These are phyloP conservation scores for Magnaporthiopsis rhizophila DNA, from an alignment of 2,329 filamentous ascomycete genomes.

Conservation along the genomic window DNA sequence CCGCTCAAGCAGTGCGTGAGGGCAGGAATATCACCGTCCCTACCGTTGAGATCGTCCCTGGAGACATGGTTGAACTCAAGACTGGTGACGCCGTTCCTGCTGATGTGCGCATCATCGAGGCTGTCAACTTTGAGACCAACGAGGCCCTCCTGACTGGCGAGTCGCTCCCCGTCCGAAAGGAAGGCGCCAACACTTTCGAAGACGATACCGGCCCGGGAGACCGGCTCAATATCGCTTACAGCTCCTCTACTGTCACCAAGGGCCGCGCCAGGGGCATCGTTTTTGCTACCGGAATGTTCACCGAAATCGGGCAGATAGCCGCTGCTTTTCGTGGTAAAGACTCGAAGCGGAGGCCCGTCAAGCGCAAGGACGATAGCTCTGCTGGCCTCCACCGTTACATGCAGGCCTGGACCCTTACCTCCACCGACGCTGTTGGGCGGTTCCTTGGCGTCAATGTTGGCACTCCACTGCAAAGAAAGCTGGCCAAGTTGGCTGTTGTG, in stretches of 20 bases:
- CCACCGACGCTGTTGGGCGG: conserved; percentile 43
- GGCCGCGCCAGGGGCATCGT: conserved; percentile 53
- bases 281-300: conserved; percentile 50
- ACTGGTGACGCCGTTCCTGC: conserved; percentile 35
- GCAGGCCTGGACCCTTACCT: conserved; percentile 31
- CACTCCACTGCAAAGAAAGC: conserved; percentile 56
- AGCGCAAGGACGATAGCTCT: conserved; percentile 37
- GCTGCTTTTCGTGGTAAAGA: conserved; percentile 47
- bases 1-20: conserved; percentile 40
- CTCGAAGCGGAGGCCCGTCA: conserved; percentile 34
- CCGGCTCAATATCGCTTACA: conserved; percentile 53
- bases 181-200: conserved; percentile 38
- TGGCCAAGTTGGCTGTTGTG: conserved; percentile 55
- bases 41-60: conserved; percentile 45
- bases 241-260: conserved; percentile 53
- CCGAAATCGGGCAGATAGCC: conserved; percentile 58
- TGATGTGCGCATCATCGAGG: conserved; percentile 36
- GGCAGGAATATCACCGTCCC: conserved; percentile 39
- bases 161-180: conserved; percentile 49
- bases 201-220: conserved; percentile 49
- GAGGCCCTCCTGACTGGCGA: conserved; percentile 57
- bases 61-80: conserved; percentile 49
- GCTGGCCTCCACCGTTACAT: conserved; percentile 39
- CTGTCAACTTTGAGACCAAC: conserved; percentile 49
- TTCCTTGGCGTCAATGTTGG: conserved; percentile 59